Base-by-base conservation (phyloP, 1,284 basidiomycete species). In the Tylopilus sp. region DNA sequence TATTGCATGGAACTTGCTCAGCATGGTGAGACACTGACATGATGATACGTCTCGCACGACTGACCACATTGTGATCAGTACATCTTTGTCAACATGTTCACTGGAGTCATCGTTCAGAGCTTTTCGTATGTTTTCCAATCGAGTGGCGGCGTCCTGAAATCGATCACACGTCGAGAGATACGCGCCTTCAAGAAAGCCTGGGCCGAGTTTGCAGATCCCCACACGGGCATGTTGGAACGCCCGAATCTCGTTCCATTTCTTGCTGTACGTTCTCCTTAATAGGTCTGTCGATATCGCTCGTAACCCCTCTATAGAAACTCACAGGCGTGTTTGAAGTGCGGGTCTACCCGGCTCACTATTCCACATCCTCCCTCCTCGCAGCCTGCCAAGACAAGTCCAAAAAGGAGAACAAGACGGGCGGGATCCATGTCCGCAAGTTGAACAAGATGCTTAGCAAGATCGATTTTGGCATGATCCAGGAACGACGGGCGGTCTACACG, bases 111-210 rank as follows among this genome's bases (percentile, higher is more conserved):
- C 63, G 96, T 99, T 72, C 94, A 99, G 79, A 98, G 94, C 75
- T 99, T 99, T 79, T 95, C 95, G 26, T 98, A 97, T 79, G 95
- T 99, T 13, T 97, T 97, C 81, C 96, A 98, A 79, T 86, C 89
- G 60, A 88, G 94, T 61, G 93, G 94, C 26, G 92, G 92, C n/a
- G 88, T 91, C 36, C 32, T 74, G 56, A 93, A 91, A 62, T 91
- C 92, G 0, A 91, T 99, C 54, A 94, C 92, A 29, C 88, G 97
- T 57, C 93, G 95, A 71, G 92, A 97, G 75, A 96, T 97, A 89
- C 90, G 96, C 56, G 83, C 90, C 1, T 99, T 96, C 88, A 99
- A 99, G 83, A 94, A 95, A 75, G 87, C 94, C 3, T 99, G 97
- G 97, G 91, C 93, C 1, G 87, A 92, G 70, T 94, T 92, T 73